Conservation (phyloP, 805 yeast species). For the Kregervanrija pseudodelftensis region DNA sequence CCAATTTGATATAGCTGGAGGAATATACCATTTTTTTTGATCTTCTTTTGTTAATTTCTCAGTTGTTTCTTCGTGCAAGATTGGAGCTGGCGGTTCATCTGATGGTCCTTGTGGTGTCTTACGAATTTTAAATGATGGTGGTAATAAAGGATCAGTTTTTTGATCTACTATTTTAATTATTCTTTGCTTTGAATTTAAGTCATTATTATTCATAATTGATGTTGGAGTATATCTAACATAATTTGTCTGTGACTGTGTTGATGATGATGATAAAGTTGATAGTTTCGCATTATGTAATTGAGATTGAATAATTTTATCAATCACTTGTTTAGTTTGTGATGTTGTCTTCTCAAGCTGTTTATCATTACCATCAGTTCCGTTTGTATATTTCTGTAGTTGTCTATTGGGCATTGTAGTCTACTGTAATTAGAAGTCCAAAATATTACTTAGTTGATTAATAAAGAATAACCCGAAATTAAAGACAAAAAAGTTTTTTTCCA, state of each 20-base stretch:
- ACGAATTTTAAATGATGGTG: conserved; percentile 66
- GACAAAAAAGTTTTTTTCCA: too few species aligned
- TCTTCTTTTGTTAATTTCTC: conserved; percentile 62
- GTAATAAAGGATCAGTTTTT: conserved; percentile 79
- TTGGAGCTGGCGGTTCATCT: conserved; percentile 48
- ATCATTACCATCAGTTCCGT: not conserved
- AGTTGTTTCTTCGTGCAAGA: conserved; percentile 52
- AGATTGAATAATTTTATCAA: conserved; percentile 43
- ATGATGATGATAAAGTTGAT: conserved; percentile 7
- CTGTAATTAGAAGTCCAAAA: too few species aligned
- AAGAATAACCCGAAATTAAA: too few species aligned
- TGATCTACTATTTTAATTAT: conserved; percentile 59
- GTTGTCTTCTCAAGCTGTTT: conserved; percentile 29
- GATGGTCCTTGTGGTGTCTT: conserved; percentile 66
- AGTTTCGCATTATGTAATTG: conserved; percentile 31
- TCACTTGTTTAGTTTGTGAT: conserved; percentile 47
- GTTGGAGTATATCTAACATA: conserved; percentile 40
- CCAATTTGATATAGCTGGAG: conserved; percentile 92
- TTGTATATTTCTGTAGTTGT: too few species aligned
- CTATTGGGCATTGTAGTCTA: too few species aligned
- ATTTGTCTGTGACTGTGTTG: conserved; percentile 24
- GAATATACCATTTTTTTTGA: conserved; percentile 76
- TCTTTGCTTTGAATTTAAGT: conserved; percentile 31
- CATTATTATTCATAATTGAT: conserved; percentile 24
- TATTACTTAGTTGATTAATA: too few species aligned